Evolutionary conservation across 257 asterid genomes (phyloP).

Genomic region (Solanum appendiculatum): DNA sequence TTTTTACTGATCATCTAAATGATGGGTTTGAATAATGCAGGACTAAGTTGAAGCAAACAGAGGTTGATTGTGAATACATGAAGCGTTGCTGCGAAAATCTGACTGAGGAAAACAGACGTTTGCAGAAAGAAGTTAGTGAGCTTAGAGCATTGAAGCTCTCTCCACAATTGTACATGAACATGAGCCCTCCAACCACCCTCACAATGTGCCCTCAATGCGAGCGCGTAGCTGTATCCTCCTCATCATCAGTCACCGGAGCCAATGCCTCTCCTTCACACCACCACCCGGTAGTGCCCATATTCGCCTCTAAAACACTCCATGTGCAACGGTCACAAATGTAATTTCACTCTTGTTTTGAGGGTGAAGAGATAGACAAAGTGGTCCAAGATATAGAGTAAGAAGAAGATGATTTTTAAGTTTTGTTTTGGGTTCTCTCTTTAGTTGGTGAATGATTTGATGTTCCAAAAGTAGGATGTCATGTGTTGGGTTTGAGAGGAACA

Average conservation of each 20-base stretch:
- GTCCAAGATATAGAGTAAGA: slow-evolving; percentile 14
- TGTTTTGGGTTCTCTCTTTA: neutral
- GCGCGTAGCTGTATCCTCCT: slow-evolving; percentile 50
- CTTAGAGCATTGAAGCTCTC: slow-evolving; percentile 77
- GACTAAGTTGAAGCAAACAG: slow-evolving; percentile 96
- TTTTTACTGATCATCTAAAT: no score
- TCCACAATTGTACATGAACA: slow-evolving; percentile 83
- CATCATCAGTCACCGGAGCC: slow-evolving; percentile 23
- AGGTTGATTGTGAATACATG: slow-evolving; percentile 87
- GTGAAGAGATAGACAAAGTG: no score
- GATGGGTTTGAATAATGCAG: slow-evolving; percentile 33
- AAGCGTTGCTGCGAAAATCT: slow-evolving; percentile 82
- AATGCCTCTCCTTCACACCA: slow-evolving; percentile 5
- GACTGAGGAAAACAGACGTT: slow-evolving; percentile 70
- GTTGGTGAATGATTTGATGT: slow-evolving; percentile 8
- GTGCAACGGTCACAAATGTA: slow-evolving; percentile 21
- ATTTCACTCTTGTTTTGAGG: neutral
- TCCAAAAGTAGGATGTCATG: slow-evolving; percentile 6
- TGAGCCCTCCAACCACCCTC: slow-evolving; percentile 94
- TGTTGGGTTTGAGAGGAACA: slow-evolving; percentile 18
- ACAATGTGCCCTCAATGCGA: slow-evolving; percentile 98
- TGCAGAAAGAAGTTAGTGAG: slow-evolving; percentile 84
- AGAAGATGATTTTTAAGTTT: neutral
- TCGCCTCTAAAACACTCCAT: slow-evolving; percentile 28
- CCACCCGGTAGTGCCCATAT: neutral